Percentiles rank a stretch among this genome's conserved stretches.
Conservation (phyloP, 2,329 filamentous ascomycete genomes). For the Tricladium varicosporioides region DNA sequence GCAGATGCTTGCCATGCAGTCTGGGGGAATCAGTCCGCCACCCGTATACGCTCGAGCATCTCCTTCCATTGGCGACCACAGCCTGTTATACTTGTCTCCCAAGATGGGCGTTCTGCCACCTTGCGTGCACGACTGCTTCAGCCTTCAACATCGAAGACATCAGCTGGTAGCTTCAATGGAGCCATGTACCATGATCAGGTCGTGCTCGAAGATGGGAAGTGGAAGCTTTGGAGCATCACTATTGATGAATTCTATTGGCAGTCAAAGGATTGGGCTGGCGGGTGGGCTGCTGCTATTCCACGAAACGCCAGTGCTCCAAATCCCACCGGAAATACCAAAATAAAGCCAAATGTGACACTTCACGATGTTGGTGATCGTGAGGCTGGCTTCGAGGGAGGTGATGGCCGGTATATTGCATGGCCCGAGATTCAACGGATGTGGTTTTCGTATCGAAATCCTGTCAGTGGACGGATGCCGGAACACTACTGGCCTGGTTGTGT, state of each 20-base stretch:
- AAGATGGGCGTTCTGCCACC: constrained; percentile 2
- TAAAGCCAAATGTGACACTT: not conserved
- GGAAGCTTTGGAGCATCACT: constrained; percentile 1
- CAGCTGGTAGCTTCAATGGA: constrained; percentile 5
- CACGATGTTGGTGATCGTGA: not conserved
- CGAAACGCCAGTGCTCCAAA: not conserved
- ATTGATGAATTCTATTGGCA: constrained; percentile 3
- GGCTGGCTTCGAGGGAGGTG: not conserved
- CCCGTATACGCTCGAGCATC: not conserved
- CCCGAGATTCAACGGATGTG: constrained; percentile 4
- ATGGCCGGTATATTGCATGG: not conserved
- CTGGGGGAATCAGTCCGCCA: not conserved
- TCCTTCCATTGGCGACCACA: constrained; percentile 8
- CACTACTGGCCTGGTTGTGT: constrained; percentile 1
- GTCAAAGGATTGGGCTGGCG: not conserved
- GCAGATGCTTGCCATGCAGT: constrained; percentile 2
- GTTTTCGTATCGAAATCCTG: constrained; percentile 1
- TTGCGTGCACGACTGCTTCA: not conserved
- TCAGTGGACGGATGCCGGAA: not conserved
- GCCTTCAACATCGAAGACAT: not conserved
- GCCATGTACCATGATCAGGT: constrained; percentile 3
- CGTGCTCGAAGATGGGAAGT: not conserved
- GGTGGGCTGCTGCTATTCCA: not conserved
- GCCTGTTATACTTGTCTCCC: not conserved
- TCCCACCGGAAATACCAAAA: not conserved